A percentile compares a stretch with the other conserved stretches of the same genome.
Evolutionary conservation across 208 protist species (phyloP).

Genomic region (Leishmania martiniquensis): DNA sequence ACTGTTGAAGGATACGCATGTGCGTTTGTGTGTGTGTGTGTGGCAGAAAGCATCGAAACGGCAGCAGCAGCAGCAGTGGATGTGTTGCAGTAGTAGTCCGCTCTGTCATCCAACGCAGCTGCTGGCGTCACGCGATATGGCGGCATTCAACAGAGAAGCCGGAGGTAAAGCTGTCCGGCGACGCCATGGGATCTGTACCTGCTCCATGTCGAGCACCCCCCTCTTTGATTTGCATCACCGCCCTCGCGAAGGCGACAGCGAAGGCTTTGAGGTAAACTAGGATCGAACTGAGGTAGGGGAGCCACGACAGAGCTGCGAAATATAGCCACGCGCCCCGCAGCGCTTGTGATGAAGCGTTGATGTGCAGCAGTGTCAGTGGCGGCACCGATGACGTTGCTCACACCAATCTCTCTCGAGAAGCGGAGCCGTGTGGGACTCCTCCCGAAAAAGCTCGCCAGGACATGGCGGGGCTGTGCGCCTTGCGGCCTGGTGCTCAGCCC

Average conservation of each 20-base stretch:
- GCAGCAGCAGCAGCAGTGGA: too few relatives aligned
- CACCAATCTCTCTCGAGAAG: conserved; percentile 39
- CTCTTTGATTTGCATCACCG: conserved; percentile 55
- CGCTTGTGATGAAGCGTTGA: conserved; percentile 58
- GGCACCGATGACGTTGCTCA: conserved; percentile 53
- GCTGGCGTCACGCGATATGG: conserved; percentile 41
- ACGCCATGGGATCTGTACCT: conserved; percentile 54
- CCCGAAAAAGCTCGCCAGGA: background rate
- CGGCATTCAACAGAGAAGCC: conserved; percentile 58
- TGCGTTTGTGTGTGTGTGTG: too few relatives aligned
- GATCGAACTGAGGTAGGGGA: conserved; percentile 68
- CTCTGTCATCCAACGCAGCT: background rate
- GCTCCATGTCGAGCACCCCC: conserved; percentile 51
- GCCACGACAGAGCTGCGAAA: conserved; percentile 57
- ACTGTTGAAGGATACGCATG: too few relatives aligned
- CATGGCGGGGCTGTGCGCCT: background rate
- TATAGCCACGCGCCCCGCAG: conserved; percentile 62
- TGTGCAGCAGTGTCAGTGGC: conserved; percentile 48
- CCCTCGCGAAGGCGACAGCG: conserved; percentile 38
- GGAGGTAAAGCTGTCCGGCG: conserved; percentile 55
- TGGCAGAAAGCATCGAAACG: too few relatives aligned
- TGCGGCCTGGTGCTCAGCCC: background rate
- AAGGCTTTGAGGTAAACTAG: conserved; percentile 67
- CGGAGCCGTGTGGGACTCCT: background rate
- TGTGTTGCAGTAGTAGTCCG: background rate